Evolutionary conservation across 1,284 basidiomycete species (phyloP).

Genomic region (Tylopilus sp.): DNA sequence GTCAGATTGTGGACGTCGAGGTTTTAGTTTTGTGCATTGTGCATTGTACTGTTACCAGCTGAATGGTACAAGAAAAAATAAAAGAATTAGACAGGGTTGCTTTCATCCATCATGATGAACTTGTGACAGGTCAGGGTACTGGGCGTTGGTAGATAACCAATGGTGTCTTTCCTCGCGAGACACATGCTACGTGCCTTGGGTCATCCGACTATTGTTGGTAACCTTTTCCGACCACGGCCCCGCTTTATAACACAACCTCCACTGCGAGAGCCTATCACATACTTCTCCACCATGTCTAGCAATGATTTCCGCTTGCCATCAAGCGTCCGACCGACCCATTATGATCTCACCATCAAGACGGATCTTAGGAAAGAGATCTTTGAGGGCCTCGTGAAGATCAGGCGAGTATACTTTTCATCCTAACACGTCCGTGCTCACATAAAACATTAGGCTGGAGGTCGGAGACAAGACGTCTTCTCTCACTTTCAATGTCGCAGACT

Average conservation of each 20-base stretch:
- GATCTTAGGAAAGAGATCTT: conserved; percentile 76
- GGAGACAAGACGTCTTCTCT: conserved; percentile 62
- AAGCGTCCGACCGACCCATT: conserved; percentile 75
- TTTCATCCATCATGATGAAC: too few species aligned
- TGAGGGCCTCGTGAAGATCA: conserved; percentile 74
- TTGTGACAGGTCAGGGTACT: background rate
- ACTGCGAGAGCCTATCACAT: conserved; percentile 1
- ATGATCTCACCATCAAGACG: conserved; percentile 81
- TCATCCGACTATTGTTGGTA: background rate
- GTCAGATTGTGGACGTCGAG: background rate
- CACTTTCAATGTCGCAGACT: conserved; percentile 69
- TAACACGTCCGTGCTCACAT: conserved; percentile 7
- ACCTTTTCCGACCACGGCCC: background rate
- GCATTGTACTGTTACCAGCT: too few species aligned
- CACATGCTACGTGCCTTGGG: conserved; percentile 3
- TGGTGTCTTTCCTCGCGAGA: conserved; percentile 11
- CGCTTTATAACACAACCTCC: background rate
- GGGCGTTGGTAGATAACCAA: conserved; percentile 1
- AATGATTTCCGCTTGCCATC: conserved; percentile 70
- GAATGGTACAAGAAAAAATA: background rate
- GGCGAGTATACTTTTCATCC: conserved; percentile 40
- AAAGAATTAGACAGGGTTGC: too few species aligned
- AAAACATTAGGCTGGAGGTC: conserved; percentile 63
- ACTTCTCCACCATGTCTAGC: conserved; percentile 19
- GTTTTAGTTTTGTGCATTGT: too few species aligned